Conservation (phyloP, 1,139 yeast species). For the Magnusiomyces clavatus region DNA sequence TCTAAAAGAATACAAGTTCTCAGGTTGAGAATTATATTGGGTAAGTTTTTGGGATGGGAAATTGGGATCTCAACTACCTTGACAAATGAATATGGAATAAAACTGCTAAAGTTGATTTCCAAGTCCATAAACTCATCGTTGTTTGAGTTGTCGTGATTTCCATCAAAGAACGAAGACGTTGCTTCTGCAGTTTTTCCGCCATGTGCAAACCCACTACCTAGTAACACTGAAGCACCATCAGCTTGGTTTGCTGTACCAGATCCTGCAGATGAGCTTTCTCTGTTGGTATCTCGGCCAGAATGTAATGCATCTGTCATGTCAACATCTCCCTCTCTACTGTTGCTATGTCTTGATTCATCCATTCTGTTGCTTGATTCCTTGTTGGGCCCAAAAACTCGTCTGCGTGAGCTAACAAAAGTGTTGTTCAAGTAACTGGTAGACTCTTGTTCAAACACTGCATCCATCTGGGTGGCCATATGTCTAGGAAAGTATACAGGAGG, state of each 20-base stretch:
- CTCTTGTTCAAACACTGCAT: constrained; percentile 16
- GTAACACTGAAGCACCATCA: constrained; percentile 1
- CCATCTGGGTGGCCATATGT: constrained; percentile 19
- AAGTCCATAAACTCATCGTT: constrained; percentile 1
- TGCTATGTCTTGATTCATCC: not conserved
- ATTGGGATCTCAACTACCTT: constrained; percentile 28
- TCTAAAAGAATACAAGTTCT: constrained; percentile 14
- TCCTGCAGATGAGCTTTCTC: not conserved
- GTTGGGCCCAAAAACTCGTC: constrained; percentile 4
- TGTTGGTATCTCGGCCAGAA: not conserved
- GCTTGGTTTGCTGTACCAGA: not conserved
- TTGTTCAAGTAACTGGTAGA: constrained; percentile 11
- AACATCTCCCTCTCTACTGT: not conserved
- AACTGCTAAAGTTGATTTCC: constrained; percentile 20
- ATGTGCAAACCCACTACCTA: constrained; percentile 3
- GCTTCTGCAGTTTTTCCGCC: not conserved
- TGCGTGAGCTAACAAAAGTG: not conserved
- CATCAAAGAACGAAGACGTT: not conserved
- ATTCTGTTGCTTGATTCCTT: constrained; percentile 3
- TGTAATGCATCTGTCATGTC: not conserved
- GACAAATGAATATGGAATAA: constrained; percentile 27
- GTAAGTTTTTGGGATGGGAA: constrained; percentile 26
- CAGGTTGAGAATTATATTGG: constrained; percentile 18
- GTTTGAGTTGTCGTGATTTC: not conserved
- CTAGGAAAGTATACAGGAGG: constrained; percentile 29